phyloP scores from a whole-genome alignment of 2,329 filamentous ascomycete genomes.

The Ambrosiella cleistominuta region DNA sequence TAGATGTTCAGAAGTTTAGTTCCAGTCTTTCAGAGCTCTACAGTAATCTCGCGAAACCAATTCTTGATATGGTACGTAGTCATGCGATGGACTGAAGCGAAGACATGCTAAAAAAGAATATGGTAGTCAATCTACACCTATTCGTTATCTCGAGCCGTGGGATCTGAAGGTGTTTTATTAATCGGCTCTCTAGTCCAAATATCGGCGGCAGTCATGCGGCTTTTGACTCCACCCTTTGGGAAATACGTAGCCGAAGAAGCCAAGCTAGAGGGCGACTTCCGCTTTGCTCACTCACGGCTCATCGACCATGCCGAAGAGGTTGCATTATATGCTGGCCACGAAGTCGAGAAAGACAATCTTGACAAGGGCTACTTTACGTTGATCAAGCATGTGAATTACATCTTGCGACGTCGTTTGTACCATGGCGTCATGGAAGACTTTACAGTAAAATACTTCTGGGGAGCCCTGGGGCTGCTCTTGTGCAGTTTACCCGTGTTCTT shows the following conservation, averaged over 20 bases:
- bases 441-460: conserved; percentile 99
- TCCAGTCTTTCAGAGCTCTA: conserved; percentile 90
- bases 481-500: conserved; percentile 95
- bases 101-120: conserved; percentile 15
- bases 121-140: conserved; percentile 72
- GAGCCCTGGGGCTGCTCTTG: conserved; percentile 72
- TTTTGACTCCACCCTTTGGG: conserved; percentile 85
- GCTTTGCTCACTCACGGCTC: conserved; percentile 82
- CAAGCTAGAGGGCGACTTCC: conserved; percentile 82
- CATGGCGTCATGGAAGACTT: conserved; percentile 99
- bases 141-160: conserved; percentile 83
- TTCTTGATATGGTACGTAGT: conserved; percentile 64
- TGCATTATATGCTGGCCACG: conserved; percentile 77
- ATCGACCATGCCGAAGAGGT: conserved; percentile 96
- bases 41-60: conserved; percentile 85
- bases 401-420: conserved; percentile 75
- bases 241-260: conserved; percentile 97
- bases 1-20: conserved; percentile 91
- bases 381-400: conserved; percentile 97
- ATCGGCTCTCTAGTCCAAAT: conserved; percentile 90
- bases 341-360: conserved; percentile 85
- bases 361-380: conserved; percentile 98
- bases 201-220: conserved; percentile 82
- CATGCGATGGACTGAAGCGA: conserved; percentile 4
- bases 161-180: conserved; percentile 84